Base-by-base conservation (phyloP, 805 yeast genomes). In the Candida arabinofermentans region DNA sequence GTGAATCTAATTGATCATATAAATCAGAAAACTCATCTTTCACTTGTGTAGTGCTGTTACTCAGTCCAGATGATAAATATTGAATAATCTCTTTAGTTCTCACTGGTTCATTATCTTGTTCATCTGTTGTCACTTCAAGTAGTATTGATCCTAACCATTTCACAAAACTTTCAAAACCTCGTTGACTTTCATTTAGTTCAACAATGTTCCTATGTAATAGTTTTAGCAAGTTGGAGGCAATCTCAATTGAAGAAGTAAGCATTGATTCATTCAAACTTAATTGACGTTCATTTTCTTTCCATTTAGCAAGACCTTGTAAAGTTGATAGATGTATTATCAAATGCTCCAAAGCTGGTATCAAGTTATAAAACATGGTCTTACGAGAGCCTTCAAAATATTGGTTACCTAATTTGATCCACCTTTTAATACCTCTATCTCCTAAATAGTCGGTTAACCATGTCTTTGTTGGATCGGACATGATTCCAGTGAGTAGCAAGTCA, bases 361-460 rank as follows among this genome's bases (percentile, higher is more conserved):
- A 44, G 30, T 73, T 71, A 32, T 75, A 66, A 41, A 75, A 73
- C 1, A 77, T 48, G 0, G 66, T 58, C 41, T 76, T 72, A 40
- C 79, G 62, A 0, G 74, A 60, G 34, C 64, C 63, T 33, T 80
- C 83, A 52, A 74, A 81, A 12, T 73, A 65, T 2, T 68, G 59
- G 27, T 68, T 70, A 0, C 84, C 82, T 14, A 71, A 39, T 39
- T 69, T 71, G 2, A 64, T 61, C 75, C 87, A 75, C 48, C 76
- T 67, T 46, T 74, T 76, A 16, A 76, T 57, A 23, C 86, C 86
- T 46, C 84, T 65, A 46, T 82, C 88, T 0, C 86, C 89, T 26
- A 84, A 64, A 36, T 79, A 77, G 49, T 81, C 81, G 18, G 75
- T 70, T 54, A 85, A 64, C 79, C 81, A 84, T 42, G 77, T 79